These are phyloP conservation scores for Carallia brachiata DNA, from an alignment of 345 rosid species.

Conservation along the genomic window DNA sequence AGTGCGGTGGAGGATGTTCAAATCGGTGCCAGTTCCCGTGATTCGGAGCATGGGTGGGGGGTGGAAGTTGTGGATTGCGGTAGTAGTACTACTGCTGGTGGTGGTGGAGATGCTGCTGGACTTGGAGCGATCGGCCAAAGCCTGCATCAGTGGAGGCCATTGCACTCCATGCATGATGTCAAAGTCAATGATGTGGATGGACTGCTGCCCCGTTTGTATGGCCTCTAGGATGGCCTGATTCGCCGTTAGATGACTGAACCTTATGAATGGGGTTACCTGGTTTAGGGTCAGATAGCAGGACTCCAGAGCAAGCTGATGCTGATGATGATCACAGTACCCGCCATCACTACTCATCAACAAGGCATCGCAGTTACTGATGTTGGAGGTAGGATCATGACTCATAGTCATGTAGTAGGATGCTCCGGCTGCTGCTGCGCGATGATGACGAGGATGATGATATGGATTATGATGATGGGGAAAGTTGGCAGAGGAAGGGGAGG, in stretches of 20 bases:
- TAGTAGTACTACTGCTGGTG: no score
- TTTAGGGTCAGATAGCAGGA: slow-evolving; percentile 83
- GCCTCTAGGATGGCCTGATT: slow-evolving; percentile 93
- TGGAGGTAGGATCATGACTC: neutral
- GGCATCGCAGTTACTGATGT: neutral
- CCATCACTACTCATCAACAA: neutral
- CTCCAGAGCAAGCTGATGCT: slow-evolving; percentile 26
- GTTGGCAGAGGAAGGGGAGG: slow-evolving; percentile 7
- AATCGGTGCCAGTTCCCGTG: slow-evolving; percentile 79
- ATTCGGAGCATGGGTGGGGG: slow-evolving; percentile 74
- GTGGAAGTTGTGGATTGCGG: slow-evolving; percentile 18
- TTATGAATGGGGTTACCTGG: slow-evolving; percentile 80
- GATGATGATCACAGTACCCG: neutral
- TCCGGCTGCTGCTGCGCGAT: neutral
- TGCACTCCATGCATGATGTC: slow-evolving; percentile 98
- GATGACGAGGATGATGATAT: neutral
- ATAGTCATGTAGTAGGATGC: neutral
- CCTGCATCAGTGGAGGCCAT: slow-evolving; percentile 99
- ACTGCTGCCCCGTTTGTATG: slow-evolving; percentile 47
- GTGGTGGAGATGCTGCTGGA: no score
- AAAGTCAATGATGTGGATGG: slow-evolving; percentile 80
- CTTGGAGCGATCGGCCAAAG: slow-evolving; percentile 63
- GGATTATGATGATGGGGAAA: neutral
- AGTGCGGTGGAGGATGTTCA: slow-evolving; percentile 53
- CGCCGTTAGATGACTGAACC: slow-evolving; percentile 90